Evolutionary conservation across 495 filamentous ascomycete genomes (phyloP).

Genomic region (Aspergillus incahuasiensis): DNA sequence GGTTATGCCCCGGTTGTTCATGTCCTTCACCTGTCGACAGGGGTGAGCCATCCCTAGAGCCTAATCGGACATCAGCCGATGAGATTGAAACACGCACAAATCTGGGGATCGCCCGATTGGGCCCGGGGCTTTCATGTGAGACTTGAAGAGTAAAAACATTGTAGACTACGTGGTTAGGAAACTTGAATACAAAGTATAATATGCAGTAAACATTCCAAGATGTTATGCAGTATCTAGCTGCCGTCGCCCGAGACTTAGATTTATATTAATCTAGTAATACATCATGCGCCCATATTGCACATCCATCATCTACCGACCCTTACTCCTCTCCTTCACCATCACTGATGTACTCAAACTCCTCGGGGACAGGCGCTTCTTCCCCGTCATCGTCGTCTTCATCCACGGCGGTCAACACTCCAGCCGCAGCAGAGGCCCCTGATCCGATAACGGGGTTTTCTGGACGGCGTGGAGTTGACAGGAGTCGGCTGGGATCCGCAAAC

Average conservation of each 20-base stretch:
- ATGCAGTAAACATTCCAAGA: slow-evolving; percentile 14
- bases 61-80: slow-evolving; percentile 4
- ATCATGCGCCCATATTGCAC: slow-evolving; percentile 28
- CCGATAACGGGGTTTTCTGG: slow-evolving; percentile 21
- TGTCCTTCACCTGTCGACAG: slow-evolving; percentile 12
- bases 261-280: slow-evolving; percentile 47
- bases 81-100: not conserved
- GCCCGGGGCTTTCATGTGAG: not conserved
- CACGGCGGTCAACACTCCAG: slow-evolving; percentile 73
- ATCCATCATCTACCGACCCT: slow-evolving; percentile 20
- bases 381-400: slow-evolving; percentile 81
- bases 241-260: slow-evolving; percentile 21
- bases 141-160: not conserved
- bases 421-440: slow-evolving; percentile 66
- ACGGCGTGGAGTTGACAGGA: slow-evolving; percentile 35
- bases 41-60: not conserved
- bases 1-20: not conserved
- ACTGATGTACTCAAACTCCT: slow-evolving; percentile 81
- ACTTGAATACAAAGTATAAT: not conserved
- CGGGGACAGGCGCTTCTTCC: slow-evolving; percentile 74
- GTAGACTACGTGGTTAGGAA: not conserved
- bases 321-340: slow-evolving; percentile 59
- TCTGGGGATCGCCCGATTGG: not conserved
- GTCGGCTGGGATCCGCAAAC: slow-evolving; percentile 12
- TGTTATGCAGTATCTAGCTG: slow-evolving; percentile 12